A percentile compares a stretch with the other conserved stretches of the same genome.
phyloP scores from a whole-genome alignment of 1,284 basidiomycete species.

The Ustilago lituana region DNA sequence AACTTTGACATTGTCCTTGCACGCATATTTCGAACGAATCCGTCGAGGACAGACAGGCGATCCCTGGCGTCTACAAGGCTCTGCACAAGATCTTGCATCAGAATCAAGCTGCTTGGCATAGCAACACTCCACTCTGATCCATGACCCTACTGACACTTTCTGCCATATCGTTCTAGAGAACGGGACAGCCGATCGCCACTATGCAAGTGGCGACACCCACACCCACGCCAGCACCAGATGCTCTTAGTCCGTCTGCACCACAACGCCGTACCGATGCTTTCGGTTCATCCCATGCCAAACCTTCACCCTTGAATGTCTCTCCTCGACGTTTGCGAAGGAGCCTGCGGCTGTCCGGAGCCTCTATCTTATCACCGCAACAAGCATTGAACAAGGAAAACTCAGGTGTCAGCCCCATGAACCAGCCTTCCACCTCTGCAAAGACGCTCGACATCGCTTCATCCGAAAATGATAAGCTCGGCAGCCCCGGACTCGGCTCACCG shows the following conservation, averaged over 20 bases:
- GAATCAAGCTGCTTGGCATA: no score
- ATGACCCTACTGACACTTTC: no score
- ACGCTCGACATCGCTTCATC: slow-evolving; percentile 15
- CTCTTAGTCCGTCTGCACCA: slow-evolving; percentile 1
- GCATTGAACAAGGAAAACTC: slow-evolving; percentile 26
- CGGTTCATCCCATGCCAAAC: slow-evolving; percentile 1
- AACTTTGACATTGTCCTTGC: no score
- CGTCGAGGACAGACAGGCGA: no score
- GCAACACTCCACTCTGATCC: no score
- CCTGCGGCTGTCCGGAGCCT: slow-evolving; percentile 25
- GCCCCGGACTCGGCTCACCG: slow-evolving; percentile 2
- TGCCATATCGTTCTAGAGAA: no score
- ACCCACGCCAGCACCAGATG: not conserved
- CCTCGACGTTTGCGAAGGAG: slow-evolving; percentile 28
- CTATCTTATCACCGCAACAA: slow-evolving; percentile 11
- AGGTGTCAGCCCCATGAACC: not conserved
- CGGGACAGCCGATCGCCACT: no score
- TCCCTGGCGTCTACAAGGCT: no score
- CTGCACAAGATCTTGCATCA: no score
- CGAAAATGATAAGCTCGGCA: slow-evolving; percentile 11
- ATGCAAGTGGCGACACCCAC: slow-evolving; percentile 23
- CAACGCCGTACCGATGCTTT: not conserved
- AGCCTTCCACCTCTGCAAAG: slow-evolving; percentile 31
- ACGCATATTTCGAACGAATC: no score
- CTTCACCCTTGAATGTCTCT: slow-evolving; percentile 9